Evolutionary conservation across 495 filamentous ascomycete genomes (phyloP).

Genomic region (Aspergillus sclerotiicarbonarius): DNA sequence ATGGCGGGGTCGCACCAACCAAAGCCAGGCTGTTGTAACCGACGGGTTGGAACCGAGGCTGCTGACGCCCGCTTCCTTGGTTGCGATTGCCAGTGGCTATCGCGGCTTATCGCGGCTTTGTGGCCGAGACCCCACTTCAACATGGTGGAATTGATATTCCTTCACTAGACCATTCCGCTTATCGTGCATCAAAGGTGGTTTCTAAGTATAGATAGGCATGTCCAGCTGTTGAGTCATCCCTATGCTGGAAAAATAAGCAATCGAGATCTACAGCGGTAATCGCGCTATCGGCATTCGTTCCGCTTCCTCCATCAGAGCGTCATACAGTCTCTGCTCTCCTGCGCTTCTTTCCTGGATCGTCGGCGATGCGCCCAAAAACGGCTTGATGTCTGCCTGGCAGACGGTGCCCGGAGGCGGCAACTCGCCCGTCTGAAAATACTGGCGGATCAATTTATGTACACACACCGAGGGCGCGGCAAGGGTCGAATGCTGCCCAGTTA

Average conservation of each 20-base stretch:
- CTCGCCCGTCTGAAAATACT: conserved; percentile 48
- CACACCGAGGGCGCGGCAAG: conserved; percentile 49
- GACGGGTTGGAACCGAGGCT: background rate
- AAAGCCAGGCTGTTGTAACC: background rate
- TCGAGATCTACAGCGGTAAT: background rate
- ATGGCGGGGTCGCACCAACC: background rate
- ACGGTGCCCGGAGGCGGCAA: conserved; percentile 40
- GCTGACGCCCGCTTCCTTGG: too few relatives aligned
- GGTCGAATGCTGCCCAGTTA: conserved; percentile 41
- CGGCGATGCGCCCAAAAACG: conserved; percentile 23
- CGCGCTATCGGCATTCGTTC: background rate
- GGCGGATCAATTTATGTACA: conserved; percentile 37
- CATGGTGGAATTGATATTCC: too few relatives aligned
- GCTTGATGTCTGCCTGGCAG: conserved; percentile 39
- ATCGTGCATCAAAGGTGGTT: too few relatives aligned
- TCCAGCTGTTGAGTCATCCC: too few relatives aligned
- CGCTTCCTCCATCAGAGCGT: conserved; percentile 22
- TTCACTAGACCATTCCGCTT: too few relatives aligned
- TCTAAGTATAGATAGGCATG: too few relatives aligned
- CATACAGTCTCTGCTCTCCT: conserved; percentile 23
- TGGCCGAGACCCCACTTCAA: too few relatives aligned
- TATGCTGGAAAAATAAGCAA: background rate
- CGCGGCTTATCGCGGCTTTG: background rate
- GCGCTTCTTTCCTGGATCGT: conserved; percentile 8
- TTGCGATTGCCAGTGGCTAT: background rate